Evolutionary conservation across 2,329 filamentous ascomycete genomes (phyloP).

Genomic region (Aspergillus spinulosporus): DNA sequence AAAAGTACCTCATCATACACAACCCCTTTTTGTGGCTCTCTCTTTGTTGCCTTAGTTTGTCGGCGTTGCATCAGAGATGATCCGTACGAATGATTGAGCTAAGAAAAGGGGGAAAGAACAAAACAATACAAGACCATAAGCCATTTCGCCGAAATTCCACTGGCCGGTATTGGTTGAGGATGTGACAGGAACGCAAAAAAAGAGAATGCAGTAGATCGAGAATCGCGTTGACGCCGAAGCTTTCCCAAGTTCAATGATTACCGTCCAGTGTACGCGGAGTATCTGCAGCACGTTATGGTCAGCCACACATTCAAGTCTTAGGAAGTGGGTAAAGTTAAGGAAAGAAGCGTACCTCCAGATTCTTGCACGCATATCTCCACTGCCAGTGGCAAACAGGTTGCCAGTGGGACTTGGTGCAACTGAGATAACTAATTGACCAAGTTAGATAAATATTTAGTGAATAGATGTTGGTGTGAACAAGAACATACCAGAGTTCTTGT

Average conservation of each 20-base stretch:
- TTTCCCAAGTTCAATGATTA: constrained; percentile 33
- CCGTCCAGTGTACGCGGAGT: constrained; percentile 42
- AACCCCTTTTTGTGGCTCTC: constrained; percentile 1
- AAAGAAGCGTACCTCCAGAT: constrained; percentile 74
- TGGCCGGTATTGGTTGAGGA: background rate
- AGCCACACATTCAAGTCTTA: background rate
- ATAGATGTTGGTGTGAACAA: background rate
- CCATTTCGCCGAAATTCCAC: constrained; percentile 1
- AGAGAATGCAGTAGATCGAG: constrained; percentile 22
- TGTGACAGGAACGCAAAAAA: constrained; percentile 9
- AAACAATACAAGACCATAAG: constrained; percentile 10
- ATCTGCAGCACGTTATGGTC: constrained; percentile 29
- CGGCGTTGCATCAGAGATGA: constrained; percentile 5
- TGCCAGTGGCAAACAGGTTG: constrained; percentile 89
- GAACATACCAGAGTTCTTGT: constrained; percentile 81
- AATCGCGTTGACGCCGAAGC: constrained; percentile 37
- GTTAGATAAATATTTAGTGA: constrained; percentile 21
- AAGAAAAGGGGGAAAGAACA: constrained; percentile 5
- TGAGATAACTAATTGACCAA: constrained; percentile 69
- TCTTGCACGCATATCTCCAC: constrained; percentile 93
- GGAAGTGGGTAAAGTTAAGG: background rate
- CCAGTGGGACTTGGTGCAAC: constrained; percentile 90
- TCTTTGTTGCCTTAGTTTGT: constrained; percentile 8
- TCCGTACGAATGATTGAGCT: constrained; percentile 3
- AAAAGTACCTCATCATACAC: constrained; percentile 12